These are phyloP conservation scores for Arthromyces matolae DNA, from an alignment of 768 basidiomycete species.

Conservation along the genomic window DNA sequence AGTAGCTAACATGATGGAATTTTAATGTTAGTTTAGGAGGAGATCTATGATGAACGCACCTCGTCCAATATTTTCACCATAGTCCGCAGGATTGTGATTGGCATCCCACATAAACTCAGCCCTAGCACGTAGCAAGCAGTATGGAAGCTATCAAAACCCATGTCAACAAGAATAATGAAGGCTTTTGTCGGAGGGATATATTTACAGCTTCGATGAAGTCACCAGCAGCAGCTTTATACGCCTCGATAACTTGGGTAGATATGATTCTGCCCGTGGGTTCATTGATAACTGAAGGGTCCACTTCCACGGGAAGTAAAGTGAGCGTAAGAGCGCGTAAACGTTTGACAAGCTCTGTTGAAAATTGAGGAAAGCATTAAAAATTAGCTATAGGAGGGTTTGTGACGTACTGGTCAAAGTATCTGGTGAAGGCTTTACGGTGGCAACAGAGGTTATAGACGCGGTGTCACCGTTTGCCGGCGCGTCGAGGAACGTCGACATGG, in stretches of 20 bases:
- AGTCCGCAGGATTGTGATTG: constrained; percentile 77
- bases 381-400: neutral
- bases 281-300: constrained; percentile 58
- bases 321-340: constrained; percentile 75
- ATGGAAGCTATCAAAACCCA: constrained; percentile 57
- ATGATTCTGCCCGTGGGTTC: constrained; percentile 82
- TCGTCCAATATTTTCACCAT: constrained; percentile 79
- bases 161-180: too few species aligned
- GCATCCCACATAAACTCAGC: constrained; percentile 83
- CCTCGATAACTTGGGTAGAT: constrained; percentile 72
- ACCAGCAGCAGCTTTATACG: constrained; percentile 79
- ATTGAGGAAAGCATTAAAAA: neutral
- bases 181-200: neutral
- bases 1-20: constrained; percentile 42
- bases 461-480: constrained; percentile 38
- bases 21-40: constrained; percentile 2
- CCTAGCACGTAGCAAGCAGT: constrained; percentile 72
- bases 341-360: constrained; percentile 65
- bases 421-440: constrained; percentile 55
- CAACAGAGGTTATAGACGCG: constrained; percentile 40
- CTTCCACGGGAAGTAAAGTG: constrained; percentile 76
- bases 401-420: constrained; percentile 73
- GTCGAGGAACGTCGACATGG: constrained; percentile 31
- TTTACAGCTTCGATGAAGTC: constrained; percentile 83
- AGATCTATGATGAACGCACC: constrained; percentile 38